phyloP scores from a whole-genome alignment of 352 stramenopile species.

The Phytophthora chlamydospora region DNA sequence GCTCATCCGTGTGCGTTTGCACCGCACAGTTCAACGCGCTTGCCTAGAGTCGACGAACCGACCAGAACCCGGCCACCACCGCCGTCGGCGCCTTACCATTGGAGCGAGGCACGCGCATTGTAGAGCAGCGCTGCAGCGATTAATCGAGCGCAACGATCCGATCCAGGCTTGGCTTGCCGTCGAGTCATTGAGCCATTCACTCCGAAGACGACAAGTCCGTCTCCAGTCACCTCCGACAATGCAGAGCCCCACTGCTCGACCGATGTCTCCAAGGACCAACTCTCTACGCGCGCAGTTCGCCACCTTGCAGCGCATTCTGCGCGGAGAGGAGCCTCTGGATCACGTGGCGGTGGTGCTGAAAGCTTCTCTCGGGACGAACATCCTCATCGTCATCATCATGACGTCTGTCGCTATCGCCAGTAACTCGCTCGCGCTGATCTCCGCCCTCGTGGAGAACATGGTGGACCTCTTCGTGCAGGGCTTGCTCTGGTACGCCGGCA shows the following conservation, averaged over 20 bases:
- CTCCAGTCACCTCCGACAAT: conserved; percentile 15
- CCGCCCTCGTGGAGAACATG: conserved; percentile 91
- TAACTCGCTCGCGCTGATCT: conserved; percentile 90
- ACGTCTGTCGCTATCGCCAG: conserved; percentile 74
- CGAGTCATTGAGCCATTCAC: conserved; percentile 6
- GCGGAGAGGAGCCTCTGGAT: conserved; percentile 50
- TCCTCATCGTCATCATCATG: conserved; percentile 74
- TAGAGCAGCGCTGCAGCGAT: conserved; percentile 8
- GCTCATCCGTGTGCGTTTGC: conserved; percentile 6
- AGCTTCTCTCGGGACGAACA: conserved; percentile 64
- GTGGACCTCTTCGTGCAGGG: conserved; percentile 93
- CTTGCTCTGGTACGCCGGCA: conserved; percentile 90
- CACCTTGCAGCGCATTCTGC: conserved; percentile 17
- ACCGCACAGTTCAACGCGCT: conserved; percentile 14
- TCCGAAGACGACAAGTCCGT: conserved; percentile 9
- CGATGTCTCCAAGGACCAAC: conserved; percentile 9
- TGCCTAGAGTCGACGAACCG: conserved; percentile 12
- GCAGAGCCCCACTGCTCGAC: conserved; percentile 21
- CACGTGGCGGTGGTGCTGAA: conserved; percentile 63
- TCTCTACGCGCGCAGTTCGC: conserved; percentile 12
- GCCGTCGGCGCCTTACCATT: conserved; percentile 8
- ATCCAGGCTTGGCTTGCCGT: no score
- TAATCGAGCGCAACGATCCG: conserved; percentile 1
- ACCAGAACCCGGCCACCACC: conserved; percentile 16
- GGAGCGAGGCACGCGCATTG: conserved; percentile 16